Evolutionary conservation across 495 filamentous ascomycete genomes (phyloP), one percentile per base, ranked within the genome.

Genomic region (Podospora pseudoanserina): DNA sequence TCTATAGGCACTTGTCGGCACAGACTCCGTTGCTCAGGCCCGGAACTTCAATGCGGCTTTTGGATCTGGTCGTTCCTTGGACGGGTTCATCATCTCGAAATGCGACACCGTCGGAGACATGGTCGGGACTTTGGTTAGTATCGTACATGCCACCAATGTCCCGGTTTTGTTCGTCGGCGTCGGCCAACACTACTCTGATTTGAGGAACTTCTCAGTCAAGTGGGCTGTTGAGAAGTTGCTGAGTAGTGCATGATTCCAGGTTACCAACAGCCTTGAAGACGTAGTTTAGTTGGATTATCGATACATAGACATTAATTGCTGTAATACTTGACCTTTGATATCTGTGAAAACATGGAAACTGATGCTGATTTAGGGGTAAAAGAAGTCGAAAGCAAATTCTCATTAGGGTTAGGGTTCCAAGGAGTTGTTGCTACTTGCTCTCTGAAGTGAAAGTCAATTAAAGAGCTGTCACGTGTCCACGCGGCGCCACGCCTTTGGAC

Each of bases 101-200:
- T 99, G 95, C 78, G 95, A 99, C 80, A 99, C 95, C 0, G 95
- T 98, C 57, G 95, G 95, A 28, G 94, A 98, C 80, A 99, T 98
- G 95, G 92, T 97, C 56, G 95, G 95, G 32, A 97, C 92, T 4
- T 79, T 99, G 70, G 95, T 99, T 32, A 97, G 92, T 78, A 96
- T 99, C 84, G 96, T 98, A 56, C 94, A 97, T 82, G 94, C 95
- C 16, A 98, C 96, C 3, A 93, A 94, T 18, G 94, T 97, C 63
- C 95, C 95, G 6, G 93, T 99, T 58, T 82, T 97, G 5, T 98
- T 97, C 75, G 82, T 99, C 71, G 95, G 94, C 18, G 92, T 96
- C 67, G 95, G 95, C 3, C 95, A 99, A 79, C 94, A 97, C 80
- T 99, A 99, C 82, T 93, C 91, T 28, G 95, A 99, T 79, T 78